phyloP scores from a whole-genome alignment of 345 rosid genomes.

The Linum usitatissimum region DNA sequence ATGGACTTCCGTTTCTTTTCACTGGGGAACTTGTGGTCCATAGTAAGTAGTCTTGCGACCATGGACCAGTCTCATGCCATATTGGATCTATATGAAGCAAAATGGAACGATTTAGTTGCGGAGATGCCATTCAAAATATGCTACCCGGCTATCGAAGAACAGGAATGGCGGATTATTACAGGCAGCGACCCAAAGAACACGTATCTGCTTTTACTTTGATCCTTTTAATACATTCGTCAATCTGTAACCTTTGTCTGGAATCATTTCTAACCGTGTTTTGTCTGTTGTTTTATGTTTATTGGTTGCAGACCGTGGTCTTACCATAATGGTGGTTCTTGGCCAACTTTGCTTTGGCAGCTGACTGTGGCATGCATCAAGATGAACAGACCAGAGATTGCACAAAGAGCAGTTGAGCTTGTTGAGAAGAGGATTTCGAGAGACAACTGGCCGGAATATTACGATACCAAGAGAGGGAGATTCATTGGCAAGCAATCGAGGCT shows the following conservation, averaged over 20 bases:
- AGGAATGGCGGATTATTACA: slow-evolving; percentile 90
- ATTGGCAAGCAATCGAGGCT: slow-evolving; percentile 7
- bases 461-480: slow-evolving; percentile 7
- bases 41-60: slow-evolving; percentile 66
- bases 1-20: slow-evolving; percentile 98
- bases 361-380: slow-evolving; percentile 9
- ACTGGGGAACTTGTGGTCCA: slow-evolving; percentile 85
- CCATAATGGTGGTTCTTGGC: slow-evolving; percentile 99
- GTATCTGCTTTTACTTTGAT: slow-evolving; percentile 30
- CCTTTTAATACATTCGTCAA: background rate
- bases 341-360: slow-evolving; percentile 78
- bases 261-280: background rate
- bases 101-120: slow-evolving; percentile 88
- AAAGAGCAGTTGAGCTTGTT: slow-evolving; percentile 1
- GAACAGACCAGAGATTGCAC: slow-evolving; percentile 9
- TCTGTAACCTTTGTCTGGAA: background rate
- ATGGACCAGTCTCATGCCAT: slow-evolving; percentile 64
- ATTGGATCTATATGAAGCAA: slow-evolving; percentile 60
- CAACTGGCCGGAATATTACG: slow-evolving; percentile 10
- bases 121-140: slow-evolving; percentile 94
- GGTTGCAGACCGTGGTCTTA: slow-evolving; percentile 86
- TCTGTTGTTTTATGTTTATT: slow-evolving; percentile 4
- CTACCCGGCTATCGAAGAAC: slow-evolving; percentile 79
- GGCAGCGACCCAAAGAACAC: slow-evolving; percentile 99
- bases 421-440: slow-evolving; percentile 7